Evolutionary conservation across 116 monocot species (phyloP).

Genomic region (Trichopus zeylanicus): DNA sequence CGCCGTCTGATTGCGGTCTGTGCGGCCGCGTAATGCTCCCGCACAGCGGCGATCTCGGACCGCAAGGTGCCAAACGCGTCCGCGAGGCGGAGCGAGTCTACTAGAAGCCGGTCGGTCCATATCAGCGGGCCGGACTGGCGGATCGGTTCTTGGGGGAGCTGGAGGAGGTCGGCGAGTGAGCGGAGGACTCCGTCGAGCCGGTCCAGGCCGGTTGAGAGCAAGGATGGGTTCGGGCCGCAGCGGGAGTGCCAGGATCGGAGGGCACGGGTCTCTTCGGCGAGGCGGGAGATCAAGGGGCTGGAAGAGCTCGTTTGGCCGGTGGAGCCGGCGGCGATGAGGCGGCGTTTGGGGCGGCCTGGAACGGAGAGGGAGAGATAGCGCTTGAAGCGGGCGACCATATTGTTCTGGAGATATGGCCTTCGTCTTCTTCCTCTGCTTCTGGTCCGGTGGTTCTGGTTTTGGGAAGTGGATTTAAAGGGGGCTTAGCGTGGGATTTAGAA

Average conservation of each 20-base stretch:
- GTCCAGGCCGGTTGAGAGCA: not conserved
- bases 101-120: not conserved
- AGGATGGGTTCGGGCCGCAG: not conserved
- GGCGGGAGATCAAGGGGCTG: slow-evolving; percentile 13
- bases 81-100: not conserved
- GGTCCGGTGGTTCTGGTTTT: too few species aligned
- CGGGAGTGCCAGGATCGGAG: slow-evolving; percentile 3
- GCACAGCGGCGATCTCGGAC: not conserved
- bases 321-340: too few species aligned
- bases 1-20: not conserved
- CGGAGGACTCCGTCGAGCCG: not conserved
- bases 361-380: slow-evolving; percentile 39
- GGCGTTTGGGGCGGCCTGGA: slow-evolving; percentile 2
- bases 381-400: slow-evolving; percentile 26
- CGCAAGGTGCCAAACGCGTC: not conserved
- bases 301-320: slow-evolving; percentile 14
- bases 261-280: slow-evolving; percentile 4
- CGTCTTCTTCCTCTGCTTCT: too few species aligned
- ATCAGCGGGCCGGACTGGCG: not conserved
- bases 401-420: too few species aligned
- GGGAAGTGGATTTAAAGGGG: too few species aligned
- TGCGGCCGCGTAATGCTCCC: not conserved
- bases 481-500: too few species aligned
- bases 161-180: slow-evolving; percentile 1
- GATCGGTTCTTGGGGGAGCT: not conserved